phyloP scores from a whole-genome alignment of 768 basidiomycete genomes.

The Rhodotorula graminis region DNA sequence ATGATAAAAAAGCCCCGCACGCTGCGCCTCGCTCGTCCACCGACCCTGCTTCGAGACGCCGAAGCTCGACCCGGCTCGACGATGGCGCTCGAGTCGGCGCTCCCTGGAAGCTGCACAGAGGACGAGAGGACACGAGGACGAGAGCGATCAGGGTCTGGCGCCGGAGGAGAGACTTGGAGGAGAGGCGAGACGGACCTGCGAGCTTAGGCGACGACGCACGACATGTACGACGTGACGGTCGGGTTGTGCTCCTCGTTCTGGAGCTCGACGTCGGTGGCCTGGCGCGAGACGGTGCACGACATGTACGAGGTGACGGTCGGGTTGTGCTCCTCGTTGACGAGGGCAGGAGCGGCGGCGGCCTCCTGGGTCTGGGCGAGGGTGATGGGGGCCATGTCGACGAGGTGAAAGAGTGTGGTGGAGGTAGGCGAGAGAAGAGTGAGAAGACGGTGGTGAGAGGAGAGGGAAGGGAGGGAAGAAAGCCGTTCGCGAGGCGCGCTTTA shows the following conservation, averaged over 20 bases:
- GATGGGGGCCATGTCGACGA: conserved; percentile 9
- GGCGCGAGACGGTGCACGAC: background rate
- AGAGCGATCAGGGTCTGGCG: no score
- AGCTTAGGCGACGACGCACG: background rate
- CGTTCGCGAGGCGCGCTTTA: no score
- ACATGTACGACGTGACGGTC: background rate
- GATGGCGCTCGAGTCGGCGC: no score
- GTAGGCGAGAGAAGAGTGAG: background rate
- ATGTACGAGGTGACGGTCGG: background rate
- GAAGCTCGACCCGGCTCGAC: no score
- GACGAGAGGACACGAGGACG: no score
- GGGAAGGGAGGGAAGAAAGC: background rate
- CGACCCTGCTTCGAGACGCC: no score
- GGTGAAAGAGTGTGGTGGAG: background rate
- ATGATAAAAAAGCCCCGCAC: no score
- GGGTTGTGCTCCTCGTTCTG: conserved; percentile 1
- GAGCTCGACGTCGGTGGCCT: background rate
- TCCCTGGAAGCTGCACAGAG: no score
- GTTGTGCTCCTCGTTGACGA: conserved; percentile 3
- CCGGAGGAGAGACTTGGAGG: no score
- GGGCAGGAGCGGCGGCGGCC: background rate
- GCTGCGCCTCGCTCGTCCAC: no score
- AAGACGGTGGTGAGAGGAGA: background rate
- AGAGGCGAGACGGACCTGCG: no score
- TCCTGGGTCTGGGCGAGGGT: background rate